Percentiles rank a stretch among this genome's conserved stretches.
Evolutionary conservation across 371 early-diverging fungal species (phyloP).

Genomic region (Circinella minor): DNA sequence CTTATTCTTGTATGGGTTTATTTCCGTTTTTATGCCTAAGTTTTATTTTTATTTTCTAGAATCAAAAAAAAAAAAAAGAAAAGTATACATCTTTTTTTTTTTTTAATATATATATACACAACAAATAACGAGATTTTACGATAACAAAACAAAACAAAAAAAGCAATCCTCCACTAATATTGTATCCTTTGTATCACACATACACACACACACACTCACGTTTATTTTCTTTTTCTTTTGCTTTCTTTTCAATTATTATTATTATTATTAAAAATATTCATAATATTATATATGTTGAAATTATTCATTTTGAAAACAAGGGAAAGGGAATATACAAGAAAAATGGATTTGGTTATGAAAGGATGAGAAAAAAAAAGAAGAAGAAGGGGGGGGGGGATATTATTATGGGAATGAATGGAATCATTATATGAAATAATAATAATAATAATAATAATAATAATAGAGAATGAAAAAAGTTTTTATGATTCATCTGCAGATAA

Average conservation of each 20-base stretch:
- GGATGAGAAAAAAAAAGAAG: too few species aligned
- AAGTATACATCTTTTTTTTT: too few species aligned
- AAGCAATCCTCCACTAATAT: neutral
- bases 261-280: neutral
- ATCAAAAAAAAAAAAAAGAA: neutral
- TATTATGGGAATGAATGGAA: too few species aligned
- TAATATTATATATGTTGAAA: too few species aligned
- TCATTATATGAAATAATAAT: neutral
- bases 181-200: too few species aligned
- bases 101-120: slow-evolving; percentile 5
- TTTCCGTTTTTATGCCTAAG: slow-evolving; percentile 34
- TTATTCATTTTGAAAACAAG: too few species aligned
- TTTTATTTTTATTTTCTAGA: neutral
- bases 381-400: neutral
- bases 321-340: too few species aligned
- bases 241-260: neutral
- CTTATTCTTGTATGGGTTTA: slow-evolving; percentile 33
- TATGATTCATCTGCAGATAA: slow-evolving; percentile 42
- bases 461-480: neutral
- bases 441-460: neutral
- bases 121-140: neutral
- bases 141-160: slow-evolving; percentile 1
- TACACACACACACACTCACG: too few species aligned
- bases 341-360: too few species aligned
- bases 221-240: neutral